Percentiles rank a stretch among this genome's conserved stretches.
Conservation (phyloP, 2,329 filamentous ascomycete species). For the Aureobasidium mangrovei region DNA sequence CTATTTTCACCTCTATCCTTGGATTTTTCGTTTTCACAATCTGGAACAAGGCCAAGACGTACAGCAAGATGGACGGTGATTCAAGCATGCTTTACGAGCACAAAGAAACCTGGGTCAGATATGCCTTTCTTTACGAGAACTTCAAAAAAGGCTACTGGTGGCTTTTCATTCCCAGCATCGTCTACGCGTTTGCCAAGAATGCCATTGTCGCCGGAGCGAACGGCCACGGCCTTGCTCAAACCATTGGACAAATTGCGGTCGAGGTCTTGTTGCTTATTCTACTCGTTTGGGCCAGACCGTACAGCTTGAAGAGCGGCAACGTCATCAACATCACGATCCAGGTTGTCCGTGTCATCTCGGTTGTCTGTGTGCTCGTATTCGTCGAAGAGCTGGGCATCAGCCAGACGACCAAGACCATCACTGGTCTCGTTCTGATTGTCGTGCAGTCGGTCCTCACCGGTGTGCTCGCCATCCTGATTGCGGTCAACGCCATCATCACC, state of each 20-base stretch:
- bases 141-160: conserved; percentile 96
- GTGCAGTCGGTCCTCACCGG: conserved; percentile 79
- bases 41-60: conserved; percentile 62
- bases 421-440: conserved; percentile 86
- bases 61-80: conserved; percentile 69
- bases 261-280: conserved; percentile 72
- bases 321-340: conserved; percentile 92
- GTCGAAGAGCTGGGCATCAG: conserved; percentile 85
- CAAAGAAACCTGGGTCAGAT: conserved; percentile 86
- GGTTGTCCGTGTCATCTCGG: conserved; percentile 77
- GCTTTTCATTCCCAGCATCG: conserved; percentile 81
- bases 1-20: conserved; percentile 71
- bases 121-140: conserved; percentile 93
- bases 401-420: conserved; percentile 88
- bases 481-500: conserved; percentile 76
- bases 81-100: conserved; percentile 69
- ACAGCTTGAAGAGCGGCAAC: conserved; percentile 76
- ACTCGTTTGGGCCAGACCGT: conserved; percentile 78
- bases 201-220: conserved; percentile 76
- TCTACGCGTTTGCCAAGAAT: conserved; percentile 87
- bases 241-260: conserved; percentile 67
- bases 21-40: conserved; percentile 79
- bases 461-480: conserved; percentile 75
- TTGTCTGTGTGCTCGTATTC: conserved; percentile 83
- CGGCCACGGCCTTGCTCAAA: conserved; percentile 76